Percentiles rank a stretch among this genome's conserved stretches.
Conservation (phyloP, 129 eudicot species). For the Pseudognaphalium luteoalbum region DNA sequence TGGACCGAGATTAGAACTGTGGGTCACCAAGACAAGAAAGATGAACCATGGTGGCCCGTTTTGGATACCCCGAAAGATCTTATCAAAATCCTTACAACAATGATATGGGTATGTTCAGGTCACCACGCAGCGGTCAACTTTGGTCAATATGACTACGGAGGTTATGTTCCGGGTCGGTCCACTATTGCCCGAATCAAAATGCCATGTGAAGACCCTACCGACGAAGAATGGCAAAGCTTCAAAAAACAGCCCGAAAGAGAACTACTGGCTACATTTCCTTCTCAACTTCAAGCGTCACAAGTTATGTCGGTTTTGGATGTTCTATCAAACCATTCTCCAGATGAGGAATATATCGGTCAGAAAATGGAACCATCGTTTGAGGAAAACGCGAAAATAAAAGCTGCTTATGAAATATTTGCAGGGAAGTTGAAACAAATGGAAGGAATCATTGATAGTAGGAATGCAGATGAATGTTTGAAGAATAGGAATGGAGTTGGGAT, state of each 20-base stretch:
- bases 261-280: constrained; percentile 53
- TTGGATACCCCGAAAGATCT: constrained; percentile 52
- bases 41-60: constrained; percentile 81
- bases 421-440: constrained; percentile 54
- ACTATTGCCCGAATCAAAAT: constrained; percentile 56
- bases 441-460: constrained; percentile 51
- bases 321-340: constrained; percentile 65
- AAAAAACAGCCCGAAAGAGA: constrained; percentile 42
- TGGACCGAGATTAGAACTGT: constrained; percentile 62
- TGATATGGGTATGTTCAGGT: constrained; percentile 69
- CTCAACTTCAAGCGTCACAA: constrained; percentile 59
- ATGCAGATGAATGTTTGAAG: constrained; percentile 32
- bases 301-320: constrained; percentile 62
- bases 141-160: constrained; percentile 68
- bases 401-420: constrained; percentile 48
- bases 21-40: constrained; percentile 73
- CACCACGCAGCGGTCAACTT: constrained; percentile 85
- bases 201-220: constrained; percentile 59
- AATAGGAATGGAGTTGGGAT: constrained; percentile 69
- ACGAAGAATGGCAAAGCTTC: constrained; percentile 40
- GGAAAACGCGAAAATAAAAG: constrained; percentile 40
- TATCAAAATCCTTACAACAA: constrained; percentile 51
- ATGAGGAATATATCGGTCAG: constrained; percentile 73
- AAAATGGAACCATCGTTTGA: constrained; percentile 49
- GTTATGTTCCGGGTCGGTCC: constrained; percentile 70